A percentile compares a stretch with the other conserved stretches of the same genome.
phyloP scores from a whole-genome alignment of 2,329 filamentous ascomycete genomes.

The Coleophoma crateriformis region DNA sequence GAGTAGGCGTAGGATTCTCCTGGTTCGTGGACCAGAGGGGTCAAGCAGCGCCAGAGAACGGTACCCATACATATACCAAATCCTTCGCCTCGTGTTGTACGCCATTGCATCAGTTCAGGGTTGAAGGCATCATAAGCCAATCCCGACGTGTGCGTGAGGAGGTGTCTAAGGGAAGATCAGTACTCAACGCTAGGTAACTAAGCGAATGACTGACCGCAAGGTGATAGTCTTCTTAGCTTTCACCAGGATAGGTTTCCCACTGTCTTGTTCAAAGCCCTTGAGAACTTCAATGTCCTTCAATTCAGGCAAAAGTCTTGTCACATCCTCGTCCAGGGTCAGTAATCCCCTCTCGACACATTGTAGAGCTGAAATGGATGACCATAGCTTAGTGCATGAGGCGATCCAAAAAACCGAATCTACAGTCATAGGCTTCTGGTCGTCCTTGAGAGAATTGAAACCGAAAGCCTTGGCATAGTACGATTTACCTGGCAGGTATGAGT shows the following conservation, averaged over 20 bases:
- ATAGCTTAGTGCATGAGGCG: slow-evolving; percentile 48
- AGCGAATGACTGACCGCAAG: slow-evolving; percentile 14
- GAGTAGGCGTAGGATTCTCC: slow-evolving; percentile 55
- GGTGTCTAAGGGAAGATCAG: slow-evolving; percentile 10
- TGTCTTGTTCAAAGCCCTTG: slow-evolving; percentile 16
- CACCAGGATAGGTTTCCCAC: slow-evolving; percentile 11
- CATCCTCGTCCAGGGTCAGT: slow-evolving; percentile 31
- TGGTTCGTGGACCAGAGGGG: slow-evolving; percentile 59
- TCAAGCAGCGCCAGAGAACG: neutral
- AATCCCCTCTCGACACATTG: slow-evolving; percentile 49
- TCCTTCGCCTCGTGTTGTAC: slow-evolving; percentile 1
- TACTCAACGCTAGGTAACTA: neutral
- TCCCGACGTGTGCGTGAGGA: slow-evolving; percentile 21
- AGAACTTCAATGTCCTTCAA: slow-evolving; percentile 20
- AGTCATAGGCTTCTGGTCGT: slow-evolving; percentile 9
- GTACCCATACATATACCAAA: neutral
- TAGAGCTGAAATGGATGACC: slow-evolving; percentile 24
- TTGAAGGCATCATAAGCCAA: slow-evolving; percentile 17
- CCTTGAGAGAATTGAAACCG: slow-evolving; percentile 2
- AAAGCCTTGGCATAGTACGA: slow-evolving; percentile 1
- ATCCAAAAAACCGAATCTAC: slow-evolving; percentile 57
- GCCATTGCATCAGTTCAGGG: slow-evolving; percentile 9
- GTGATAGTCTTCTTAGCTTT: slow-evolving; percentile 19
- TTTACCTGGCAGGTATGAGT: neutral
- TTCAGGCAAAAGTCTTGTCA: slow-evolving; percentile 6